Conservation (phyloP, 768 basidiomycete genomes). For the Psilocybe cyanescens region DNA sequence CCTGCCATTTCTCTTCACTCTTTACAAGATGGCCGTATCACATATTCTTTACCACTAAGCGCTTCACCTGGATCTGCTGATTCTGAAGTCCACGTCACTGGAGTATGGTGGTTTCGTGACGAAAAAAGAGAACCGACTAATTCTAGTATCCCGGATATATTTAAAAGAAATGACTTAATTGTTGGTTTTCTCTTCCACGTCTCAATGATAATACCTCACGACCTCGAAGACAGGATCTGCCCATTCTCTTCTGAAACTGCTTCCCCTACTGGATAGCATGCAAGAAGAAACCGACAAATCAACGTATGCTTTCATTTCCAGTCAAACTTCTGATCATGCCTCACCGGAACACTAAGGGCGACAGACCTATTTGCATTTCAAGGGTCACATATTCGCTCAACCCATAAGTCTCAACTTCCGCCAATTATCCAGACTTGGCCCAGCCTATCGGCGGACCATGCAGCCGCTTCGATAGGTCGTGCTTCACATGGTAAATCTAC, state of each 20-base stretch:
- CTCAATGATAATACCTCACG: constrained; percentile 14
- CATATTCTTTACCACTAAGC: constrained; percentile 47
- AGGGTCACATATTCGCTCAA: constrained; percentile 58
- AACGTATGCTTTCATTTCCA: constrained; percentile 47
- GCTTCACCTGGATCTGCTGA: constrained; percentile 18
- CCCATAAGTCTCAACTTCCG: constrained; percentile 52
- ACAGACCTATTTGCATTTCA: constrained; percentile 85
- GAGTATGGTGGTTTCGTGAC: constrained; percentile 78
- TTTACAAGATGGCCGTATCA: constrained; percentile 71
- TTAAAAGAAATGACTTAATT: constrained; percentile 66
- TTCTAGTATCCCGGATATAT: constrained; percentile 72
- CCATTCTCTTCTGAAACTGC: constrained; percentile 65
- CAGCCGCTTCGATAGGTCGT: constrained; percentile 64
- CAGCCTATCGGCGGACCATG: constrained; percentile 54
- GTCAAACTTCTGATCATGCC: constrained; percentile 11
- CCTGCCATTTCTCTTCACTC: constrained; percentile 74
- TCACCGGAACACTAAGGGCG: constrained; percentile 47
- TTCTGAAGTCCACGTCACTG: constrained; percentile 36
- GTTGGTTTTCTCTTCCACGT: constrained; percentile 40
- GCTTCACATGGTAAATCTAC: constrained; percentile 36
- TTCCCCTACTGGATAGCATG: constrained; percentile 74
- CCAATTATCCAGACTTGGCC: constrained; percentile 72
- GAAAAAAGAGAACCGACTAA: constrained; percentile 38
- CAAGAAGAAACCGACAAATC: constrained; percentile 68
- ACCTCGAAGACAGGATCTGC: constrained; percentile 74